Evolutionary conservation across 2,329 filamentous ascomycete species (phyloP).

Genomic region (Pestalotiopsis sp.): DNA sequence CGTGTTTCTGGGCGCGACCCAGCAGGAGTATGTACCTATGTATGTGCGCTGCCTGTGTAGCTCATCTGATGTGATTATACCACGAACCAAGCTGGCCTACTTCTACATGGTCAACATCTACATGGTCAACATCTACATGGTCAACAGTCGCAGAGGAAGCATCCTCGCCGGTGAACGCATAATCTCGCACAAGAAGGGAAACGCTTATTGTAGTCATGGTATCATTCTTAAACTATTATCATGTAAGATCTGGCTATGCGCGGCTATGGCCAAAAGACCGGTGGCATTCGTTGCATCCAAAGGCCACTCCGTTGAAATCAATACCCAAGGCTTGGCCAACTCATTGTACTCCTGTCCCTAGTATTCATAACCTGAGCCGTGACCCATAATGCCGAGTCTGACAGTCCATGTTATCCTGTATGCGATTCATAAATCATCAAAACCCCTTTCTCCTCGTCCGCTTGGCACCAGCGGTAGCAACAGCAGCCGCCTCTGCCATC

Average conservation of each 20-base stretch:
- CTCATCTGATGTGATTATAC: too few species aligned
- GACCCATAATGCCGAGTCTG: neutral
- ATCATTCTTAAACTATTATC: neutral
- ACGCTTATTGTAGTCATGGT: neutral
- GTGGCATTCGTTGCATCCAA: neutral
- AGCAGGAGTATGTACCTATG: neutral
- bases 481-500: neutral
- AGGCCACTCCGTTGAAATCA: neutral
- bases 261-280: neutral
- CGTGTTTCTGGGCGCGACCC: neutral
- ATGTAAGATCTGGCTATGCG: neutral
- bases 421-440: neutral
- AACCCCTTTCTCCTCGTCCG: slow-evolving; percentile 2
- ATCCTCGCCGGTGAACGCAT: neutral
- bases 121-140: neutral
- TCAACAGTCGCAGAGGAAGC: neutral
- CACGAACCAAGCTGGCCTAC: neutral
- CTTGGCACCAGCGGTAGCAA: neutral
- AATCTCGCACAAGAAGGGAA: neutral
- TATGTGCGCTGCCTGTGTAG: too few species aligned
- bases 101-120: neutral
- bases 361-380: neutral
- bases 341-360: neutral
- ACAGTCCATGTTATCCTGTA: neutral
- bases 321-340: neutral